Evolutionary conservation across 192 early-diverging fungal species (phyloP).

Genomic region (Coemansia sp.): DNA sequence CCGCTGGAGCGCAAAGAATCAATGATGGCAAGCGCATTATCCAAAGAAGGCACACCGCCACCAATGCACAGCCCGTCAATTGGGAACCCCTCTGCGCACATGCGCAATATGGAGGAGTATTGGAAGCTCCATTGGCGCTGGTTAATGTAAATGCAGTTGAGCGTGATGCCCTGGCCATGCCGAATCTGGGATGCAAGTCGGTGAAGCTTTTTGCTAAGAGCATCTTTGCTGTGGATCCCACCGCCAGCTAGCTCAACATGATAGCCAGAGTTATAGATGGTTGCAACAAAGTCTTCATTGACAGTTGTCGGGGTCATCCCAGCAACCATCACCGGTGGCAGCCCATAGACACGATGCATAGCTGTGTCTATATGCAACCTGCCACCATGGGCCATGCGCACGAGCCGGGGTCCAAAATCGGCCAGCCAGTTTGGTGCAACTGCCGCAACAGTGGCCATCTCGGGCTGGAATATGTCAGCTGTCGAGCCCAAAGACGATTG

Average conservation of each 20-base stretch:
- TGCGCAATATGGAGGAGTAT: slow-evolving; percentile 70
- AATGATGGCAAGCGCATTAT: slow-evolving; percentile 81
- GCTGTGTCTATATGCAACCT: slow-evolving; percentile 82
- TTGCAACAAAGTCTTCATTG: slow-evolving; percentile 73
- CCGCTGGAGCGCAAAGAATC: slow-evolving; percentile 67
- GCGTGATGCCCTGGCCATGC: slow-evolving; percentile 82
- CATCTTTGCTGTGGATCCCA: slow-evolving; percentile 74
- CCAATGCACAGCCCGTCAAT: slow-evolving; percentile 90
- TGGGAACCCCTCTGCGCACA: slow-evolving; percentile 81
- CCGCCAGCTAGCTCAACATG: slow-evolving; percentile 89
- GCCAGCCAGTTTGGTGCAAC: slow-evolving; percentile 82
- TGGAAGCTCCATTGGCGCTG: slow-evolving; percentile 81
- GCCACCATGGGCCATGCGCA: slow-evolving; percentile 52
- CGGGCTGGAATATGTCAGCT: slow-evolving; percentile 67
- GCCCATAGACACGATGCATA: slow-evolving; percentile 79
- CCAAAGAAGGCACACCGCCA: slow-evolving; percentile 86
- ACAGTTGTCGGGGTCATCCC: slow-evolving; percentile 93
- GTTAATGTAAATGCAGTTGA: slow-evolving; percentile 91
- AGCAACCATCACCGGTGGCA: slow-evolving; percentile 91
- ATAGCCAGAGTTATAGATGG: slow-evolving; percentile 86
- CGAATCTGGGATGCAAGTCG: slow-evolving; percentile 66
- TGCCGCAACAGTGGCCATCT: slow-evolving; percentile 63
- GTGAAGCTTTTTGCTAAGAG: slow-evolving; percentile 65
- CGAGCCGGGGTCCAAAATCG: slow-evolving; percentile 79
- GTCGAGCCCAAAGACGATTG: slow-evolving; percentile 66